Conservation (phyloP, 164 flowering plant species). For the Macadamia integrifolia region DNA sequence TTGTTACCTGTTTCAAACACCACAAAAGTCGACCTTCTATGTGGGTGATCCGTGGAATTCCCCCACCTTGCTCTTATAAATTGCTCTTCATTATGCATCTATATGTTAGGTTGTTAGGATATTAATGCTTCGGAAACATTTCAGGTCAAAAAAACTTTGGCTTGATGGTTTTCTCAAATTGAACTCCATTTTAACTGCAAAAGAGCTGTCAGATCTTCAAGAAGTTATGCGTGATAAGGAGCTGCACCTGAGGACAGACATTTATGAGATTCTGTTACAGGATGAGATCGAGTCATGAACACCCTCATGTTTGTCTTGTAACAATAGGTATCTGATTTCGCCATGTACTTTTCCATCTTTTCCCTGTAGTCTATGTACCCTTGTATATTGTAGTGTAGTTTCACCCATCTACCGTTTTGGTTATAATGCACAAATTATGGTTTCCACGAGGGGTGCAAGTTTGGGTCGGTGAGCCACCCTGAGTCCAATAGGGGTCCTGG, state of each 20-base stretch:
- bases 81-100: too few relatives aligned
- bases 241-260: constrained; percentile 81
- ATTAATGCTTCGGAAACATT: neutral
- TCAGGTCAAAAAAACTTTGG: constrained; percentile 91
- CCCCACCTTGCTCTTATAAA: too few relatives aligned
- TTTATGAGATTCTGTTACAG: constrained; percentile 89
- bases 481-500: too few relatives aligned
- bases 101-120: too few relatives aligned
- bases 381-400: too few relatives aligned
- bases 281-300: constrained; percentile 42
- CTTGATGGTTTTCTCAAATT: constrained; percentile 79
- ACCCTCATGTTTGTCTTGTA: neutral
- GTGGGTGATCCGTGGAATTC: too few relatives aligned
- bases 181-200: constrained; percentile 49
- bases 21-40: too few relatives aligned
- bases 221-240: constrained; percentile 98
- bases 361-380: neutral
- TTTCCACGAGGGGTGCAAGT: too few relatives aligned
- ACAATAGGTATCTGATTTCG: neutral
- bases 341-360: neutral
- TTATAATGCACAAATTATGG: too few relatives aligned
- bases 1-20: too few relatives aligned
- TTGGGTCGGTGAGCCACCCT: too few relatives aligned
- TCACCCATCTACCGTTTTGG: too few relatives aligned
- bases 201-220: constrained; percentile 91